Evolutionary conservation across 2,329 filamentous ascomycete genomes (phyloP).

Genomic region (Exophiala sideris): DNA sequence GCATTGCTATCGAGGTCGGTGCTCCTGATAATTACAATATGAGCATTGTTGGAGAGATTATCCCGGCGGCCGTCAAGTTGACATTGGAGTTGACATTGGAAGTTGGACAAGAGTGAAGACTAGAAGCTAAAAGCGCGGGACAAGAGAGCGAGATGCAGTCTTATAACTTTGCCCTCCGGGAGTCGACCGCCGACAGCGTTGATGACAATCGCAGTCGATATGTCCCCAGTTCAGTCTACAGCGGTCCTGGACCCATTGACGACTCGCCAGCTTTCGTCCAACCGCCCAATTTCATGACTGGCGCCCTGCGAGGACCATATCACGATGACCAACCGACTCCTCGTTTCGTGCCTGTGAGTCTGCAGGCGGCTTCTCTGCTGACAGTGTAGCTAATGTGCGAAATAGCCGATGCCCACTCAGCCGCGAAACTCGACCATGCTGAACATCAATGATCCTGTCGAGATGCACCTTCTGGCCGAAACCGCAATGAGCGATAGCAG

Average conservation of each 20-base stretch:
- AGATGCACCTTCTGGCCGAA: constrained; percentile 88
- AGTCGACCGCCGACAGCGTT: constrained; percentile 24
- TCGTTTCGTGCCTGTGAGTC: constrained; percentile 15
- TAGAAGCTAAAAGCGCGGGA: neutral
- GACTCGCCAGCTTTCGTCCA: constrained; percentile 21
- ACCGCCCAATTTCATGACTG: constrained; percentile 14
- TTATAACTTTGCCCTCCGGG: constrained; percentile 23
- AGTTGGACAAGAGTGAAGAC: constrained; percentile 11
- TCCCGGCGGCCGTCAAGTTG: no score
- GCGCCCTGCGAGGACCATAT: constrained; percentile 17
- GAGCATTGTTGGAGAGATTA: no score
- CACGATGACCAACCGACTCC: constrained; percentile 16
- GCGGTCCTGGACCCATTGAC: constrained; percentile 22
- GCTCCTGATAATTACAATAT: no score
- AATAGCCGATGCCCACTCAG: constrained; percentile 8
- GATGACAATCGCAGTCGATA: constrained; percentile 26
- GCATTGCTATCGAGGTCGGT: no score
- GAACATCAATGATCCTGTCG: constrained; percentile 59
- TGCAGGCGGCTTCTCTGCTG: neutral
- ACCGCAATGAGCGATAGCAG: constrained; percentile 88
- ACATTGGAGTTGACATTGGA: no score
- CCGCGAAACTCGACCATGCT: constrained; percentile 21
- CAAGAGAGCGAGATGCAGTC: constrained; percentile 17
- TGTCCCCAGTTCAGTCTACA: constrained; percentile 30
- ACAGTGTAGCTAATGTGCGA: constrained; percentile 1